phyloP scores from a whole-genome alignment of 139 green algal species.

The Tetradesmus obliquus region DNA sequence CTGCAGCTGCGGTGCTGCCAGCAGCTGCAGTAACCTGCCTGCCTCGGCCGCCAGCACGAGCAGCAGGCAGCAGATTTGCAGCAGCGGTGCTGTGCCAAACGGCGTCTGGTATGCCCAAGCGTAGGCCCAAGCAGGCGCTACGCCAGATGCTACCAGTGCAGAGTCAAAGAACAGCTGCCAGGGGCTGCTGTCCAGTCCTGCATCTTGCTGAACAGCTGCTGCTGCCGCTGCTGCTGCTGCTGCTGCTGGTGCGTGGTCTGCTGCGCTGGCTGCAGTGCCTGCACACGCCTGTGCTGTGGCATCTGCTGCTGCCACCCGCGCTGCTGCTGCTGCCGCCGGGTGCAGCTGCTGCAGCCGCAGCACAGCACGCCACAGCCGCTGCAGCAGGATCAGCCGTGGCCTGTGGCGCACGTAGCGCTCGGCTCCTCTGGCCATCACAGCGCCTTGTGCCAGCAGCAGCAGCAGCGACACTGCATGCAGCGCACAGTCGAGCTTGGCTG shows the following conservation, averaged over 20 bases:
- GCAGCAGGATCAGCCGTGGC: neutral
- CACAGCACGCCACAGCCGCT: slow-evolving; percentile 1
- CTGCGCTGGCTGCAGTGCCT: neutral
- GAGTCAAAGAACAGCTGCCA: neutral
- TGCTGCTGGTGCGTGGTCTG: neutral
- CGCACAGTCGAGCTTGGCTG: neutral
- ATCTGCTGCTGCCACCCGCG: neutral
- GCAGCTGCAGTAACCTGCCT: neutral
- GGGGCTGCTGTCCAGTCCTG: neutral
- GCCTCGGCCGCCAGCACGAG: neutral
- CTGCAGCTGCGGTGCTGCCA: neutral
- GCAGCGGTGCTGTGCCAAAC: neutral
- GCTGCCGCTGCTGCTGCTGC: neutral
- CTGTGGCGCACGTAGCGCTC: neutral
- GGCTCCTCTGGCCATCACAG: neutral
- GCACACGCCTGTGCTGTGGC: neutral
- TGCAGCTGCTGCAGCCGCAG: slow-evolving; percentile 14
- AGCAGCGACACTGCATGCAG: slow-evolving; percentile 9
- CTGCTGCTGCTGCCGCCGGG: neutral
- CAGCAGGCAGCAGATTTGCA: neutral
- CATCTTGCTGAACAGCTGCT: neutral
- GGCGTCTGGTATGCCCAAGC: neutral
- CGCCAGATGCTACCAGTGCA: neutral
- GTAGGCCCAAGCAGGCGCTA: neutral
- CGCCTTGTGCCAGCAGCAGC: neutral